Conservation (phyloP, 1,284 basidiomycete species). For the Cryptococcus neoformans region DNA sequence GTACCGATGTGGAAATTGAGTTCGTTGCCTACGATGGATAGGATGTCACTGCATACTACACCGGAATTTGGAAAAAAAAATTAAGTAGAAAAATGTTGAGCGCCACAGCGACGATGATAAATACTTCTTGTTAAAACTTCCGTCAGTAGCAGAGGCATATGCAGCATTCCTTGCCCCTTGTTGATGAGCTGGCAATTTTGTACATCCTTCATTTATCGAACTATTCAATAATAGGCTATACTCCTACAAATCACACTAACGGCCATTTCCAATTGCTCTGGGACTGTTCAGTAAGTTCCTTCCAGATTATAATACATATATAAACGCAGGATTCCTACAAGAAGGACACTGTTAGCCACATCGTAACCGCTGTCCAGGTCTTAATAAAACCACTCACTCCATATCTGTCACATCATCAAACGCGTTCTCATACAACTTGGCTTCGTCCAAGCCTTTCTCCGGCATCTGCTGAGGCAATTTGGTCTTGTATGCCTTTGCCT, state of each 20-base stretch:
- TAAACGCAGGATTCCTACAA: slow-evolving; percentile 18
- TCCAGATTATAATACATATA: slow-evolving; percentile 13
- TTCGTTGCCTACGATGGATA: slow-evolving; percentile 54
- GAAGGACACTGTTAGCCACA: not conserved
- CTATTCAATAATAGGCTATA: not conserved
- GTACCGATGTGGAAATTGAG: slow-evolving; percentile 64
- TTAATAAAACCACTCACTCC: slow-evolving; percentile 8
- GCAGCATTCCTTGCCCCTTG: not conserved
- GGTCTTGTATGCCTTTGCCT: slow-evolving; percentile 26
- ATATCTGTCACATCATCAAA: slow-evolving; percentile 36
- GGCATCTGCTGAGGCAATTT: slow-evolving; percentile 20
- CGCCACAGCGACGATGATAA: not conserved
- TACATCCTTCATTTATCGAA: not conserved
- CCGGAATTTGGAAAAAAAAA: no score
- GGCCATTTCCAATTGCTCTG: not conserved
- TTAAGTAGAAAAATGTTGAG: not conserved
- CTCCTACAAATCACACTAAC: not conserved
- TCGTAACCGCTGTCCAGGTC: no score
- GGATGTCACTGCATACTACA: not conserved
- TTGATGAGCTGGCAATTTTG: not conserved
- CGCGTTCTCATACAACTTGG: slow-evolving; percentile 20
- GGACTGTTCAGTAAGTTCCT: not conserved
- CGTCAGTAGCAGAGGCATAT: not conserved
- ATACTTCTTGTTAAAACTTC: not conserved
- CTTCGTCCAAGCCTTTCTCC: slow-evolving; percentile 11